These are phyloP conservation scores for Solioccasus polychromus DNA, from an alignment of 768 basidiomycete species.

Conservation along the genomic window DNA sequence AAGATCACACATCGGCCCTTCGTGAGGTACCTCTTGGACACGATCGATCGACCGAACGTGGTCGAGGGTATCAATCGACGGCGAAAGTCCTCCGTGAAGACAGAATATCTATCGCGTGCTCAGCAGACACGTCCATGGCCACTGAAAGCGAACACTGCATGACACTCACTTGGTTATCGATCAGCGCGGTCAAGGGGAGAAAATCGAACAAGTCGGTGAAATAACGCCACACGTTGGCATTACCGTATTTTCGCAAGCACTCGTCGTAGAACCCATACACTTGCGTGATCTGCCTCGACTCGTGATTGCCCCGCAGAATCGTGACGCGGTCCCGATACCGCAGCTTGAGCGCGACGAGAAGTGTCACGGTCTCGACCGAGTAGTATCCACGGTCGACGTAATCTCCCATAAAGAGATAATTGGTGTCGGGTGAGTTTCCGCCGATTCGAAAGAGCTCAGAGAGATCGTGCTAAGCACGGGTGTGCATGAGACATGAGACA, in stretches of 20 bases:
- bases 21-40: conserved; percentile 98
- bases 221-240: conserved; percentile 99
- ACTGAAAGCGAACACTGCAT: background rate
- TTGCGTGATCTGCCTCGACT: conserved; percentile 98
- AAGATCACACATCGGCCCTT: conserved; percentile 99
- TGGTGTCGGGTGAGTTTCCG: conserved; percentile 97
- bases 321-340: conserved; percentile 98
- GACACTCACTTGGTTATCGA: conserved; percentile 93
- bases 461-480: conserved; percentile 80
- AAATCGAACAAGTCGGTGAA: conserved; percentile 99
- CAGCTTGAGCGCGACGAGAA: conserved; percentile 95
- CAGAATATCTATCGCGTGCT: conserved; percentile 82
- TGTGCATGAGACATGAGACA: conserved; percentile 7
- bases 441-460: conserved; percentile 98
- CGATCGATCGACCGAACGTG: conserved; percentile 98
- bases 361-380: conserved; percentile 97
- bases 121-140: conserved; percentile 6
- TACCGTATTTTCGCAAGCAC: conserved; percentile 98
- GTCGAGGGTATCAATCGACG: conserved; percentile 99
- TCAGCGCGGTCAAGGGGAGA: conserved; percentile 93
- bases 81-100: conserved; percentile 94
- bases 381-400: conserved; percentile 99
- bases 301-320: conserved; percentile 97
- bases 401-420: conserved; percentile 99
- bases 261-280: conserved; percentile 99